These are phyloP conservation scores for Ilex asprella DNA, from an alignment of 257 asterid genomes.

Conservation along the genomic window DNA sequence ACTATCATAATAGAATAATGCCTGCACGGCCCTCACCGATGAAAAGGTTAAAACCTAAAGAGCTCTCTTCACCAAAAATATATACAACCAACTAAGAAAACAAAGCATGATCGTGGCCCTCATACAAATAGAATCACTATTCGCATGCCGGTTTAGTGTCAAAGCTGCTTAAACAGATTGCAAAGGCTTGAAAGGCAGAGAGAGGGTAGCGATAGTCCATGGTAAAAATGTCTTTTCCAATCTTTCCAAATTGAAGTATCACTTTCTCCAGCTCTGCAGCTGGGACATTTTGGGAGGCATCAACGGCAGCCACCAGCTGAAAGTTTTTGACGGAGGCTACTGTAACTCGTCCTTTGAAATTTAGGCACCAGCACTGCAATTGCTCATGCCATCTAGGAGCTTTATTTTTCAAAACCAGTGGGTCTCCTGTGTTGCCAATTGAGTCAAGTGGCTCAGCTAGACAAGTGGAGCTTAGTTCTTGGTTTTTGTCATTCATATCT, in stretches of 20 bases:
- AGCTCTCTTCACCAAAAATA: not conserved
- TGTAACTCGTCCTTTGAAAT: constrained; percentile 64
- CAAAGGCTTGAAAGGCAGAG: constrained; percentile 70
- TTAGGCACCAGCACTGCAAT: constrained; percentile 68
- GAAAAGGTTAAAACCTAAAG: not conserved
- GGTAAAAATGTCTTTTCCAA: constrained; percentile 63
- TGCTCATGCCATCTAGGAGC: constrained; percentile 73
- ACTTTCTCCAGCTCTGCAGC: constrained; percentile 46
- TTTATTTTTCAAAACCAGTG: constrained; percentile 43
- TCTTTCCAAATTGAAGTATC: constrained; percentile 60
- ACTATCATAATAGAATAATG: not conserved
- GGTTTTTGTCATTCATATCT: constrained; percentile 6
- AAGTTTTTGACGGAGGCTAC: constrained; percentile 78
- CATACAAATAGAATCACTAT: constrained; percentile 20
- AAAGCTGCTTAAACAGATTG: constrained; percentile 65
- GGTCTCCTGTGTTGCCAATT: constrained; percentile 19
- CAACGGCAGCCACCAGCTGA: constrained; percentile 53
- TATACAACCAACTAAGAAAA: constrained; percentile 13
- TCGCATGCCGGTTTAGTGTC: constrained; percentile 63
- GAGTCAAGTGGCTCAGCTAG: constrained; percentile 11
- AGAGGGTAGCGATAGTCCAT: constrained; percentile 70
- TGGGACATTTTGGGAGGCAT: constrained; percentile 27
- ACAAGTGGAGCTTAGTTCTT: constrained; percentile 11
- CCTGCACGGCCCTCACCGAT: not conserved
- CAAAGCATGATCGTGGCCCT: constrained; percentile 4